Evolutionary conservation across 2,329 filamentous ascomycete genomes (phyloP), one percentile per base, ranked within the genome.

Genomic region (Colletotrichum sp.): DNA sequence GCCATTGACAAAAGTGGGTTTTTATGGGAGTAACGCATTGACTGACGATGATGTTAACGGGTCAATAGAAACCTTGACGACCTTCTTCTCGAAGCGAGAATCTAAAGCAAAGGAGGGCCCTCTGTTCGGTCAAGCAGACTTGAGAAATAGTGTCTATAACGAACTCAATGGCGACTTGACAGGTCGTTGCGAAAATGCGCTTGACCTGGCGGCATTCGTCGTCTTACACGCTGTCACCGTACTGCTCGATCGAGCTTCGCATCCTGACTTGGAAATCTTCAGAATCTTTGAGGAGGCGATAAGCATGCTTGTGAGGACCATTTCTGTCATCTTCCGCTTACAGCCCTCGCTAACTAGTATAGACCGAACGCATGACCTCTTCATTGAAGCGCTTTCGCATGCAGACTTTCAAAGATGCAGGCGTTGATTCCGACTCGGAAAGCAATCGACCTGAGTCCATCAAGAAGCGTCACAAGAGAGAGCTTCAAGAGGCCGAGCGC

Each of bases 201-300:
- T 92, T 2, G 92, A 93, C 69, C 87, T 93, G 6, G 92, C 91
- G 4, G 91, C 91, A 1, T 85, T 93, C n/a, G 87, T 92, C 2
- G 89, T 90, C 1, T 83, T 92, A 4, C 91, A 93, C 76, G 91
- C 92, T 1, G 88, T 92, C 5, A 93, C 89, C 1, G 91, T 93
- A 1, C 84, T 93, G 2, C 84, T 93, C 0, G 91, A 93, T 30
- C 85, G 89, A 30, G 87, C 90, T 0, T 89, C 90, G 0, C 90
- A 93, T 78, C 89, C 89, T 0, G 90, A 93, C 62, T 83, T 93
- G 1, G 91, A 93, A 74, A 86, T 93, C 0, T 92, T 93, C 73
- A 88, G 91, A 3, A 91, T 93, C 1, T 93, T 93, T 62, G 91
- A 93, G 78, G 92, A 93, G 76, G 92, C 91, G 7, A 91, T 93